Evolutionary conservation across 495 filamentous ascomycete genomes (phyloP), one percentile per base, ranked within the genome.

Genomic region (Penicillium roqueforti): DNA sequence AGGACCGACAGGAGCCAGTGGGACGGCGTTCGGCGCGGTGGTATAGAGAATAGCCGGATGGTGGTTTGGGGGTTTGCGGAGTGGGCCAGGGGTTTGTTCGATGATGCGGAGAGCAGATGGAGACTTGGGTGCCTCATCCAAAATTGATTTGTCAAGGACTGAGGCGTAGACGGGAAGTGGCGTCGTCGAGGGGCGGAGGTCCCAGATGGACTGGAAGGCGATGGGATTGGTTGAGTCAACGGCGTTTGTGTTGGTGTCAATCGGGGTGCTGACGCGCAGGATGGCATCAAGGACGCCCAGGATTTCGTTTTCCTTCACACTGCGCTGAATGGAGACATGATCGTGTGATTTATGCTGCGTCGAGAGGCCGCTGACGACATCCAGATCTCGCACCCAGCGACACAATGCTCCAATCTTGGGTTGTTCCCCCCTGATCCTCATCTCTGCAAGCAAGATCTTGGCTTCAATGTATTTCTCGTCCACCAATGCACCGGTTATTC

Each of bases 351-450:
- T 61, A 6, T 67, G 70, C 28, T 70, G 58, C 13, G 68, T 73
- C 3, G 70, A 71, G 18, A 73, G 63, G 20, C 70, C 70, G 43
- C 70, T 73, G 37, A 73, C 70, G 16, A 73, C 70, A 28, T 73
- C 70, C 37, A 73, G 48, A 47, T 73, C 70, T 48, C 70, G 67
- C 3, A 71, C 70, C 70, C 70, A 73, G 41, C 70, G 70, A 59
- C 70, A 73, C 42, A 73, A 58, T 5, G 70, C 68, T 50, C 70
- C 70, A 31, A 73, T 73, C 52, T 71, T 70, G 18, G 70, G 70
- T 46, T 71, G 61, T 55, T 73, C 67, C 0, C 63, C 51, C 16
- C 67, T 25, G n/a, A 73, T 67, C 14, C 68, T 59, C 70, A 73
- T 70, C 55, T 73, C 70, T 0, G 70, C 67, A 2, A 73, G 70